Evolutionary conservation across 164 flowering plant genomes (phyloP).

Genomic region (Vitis riparia): DNA sequence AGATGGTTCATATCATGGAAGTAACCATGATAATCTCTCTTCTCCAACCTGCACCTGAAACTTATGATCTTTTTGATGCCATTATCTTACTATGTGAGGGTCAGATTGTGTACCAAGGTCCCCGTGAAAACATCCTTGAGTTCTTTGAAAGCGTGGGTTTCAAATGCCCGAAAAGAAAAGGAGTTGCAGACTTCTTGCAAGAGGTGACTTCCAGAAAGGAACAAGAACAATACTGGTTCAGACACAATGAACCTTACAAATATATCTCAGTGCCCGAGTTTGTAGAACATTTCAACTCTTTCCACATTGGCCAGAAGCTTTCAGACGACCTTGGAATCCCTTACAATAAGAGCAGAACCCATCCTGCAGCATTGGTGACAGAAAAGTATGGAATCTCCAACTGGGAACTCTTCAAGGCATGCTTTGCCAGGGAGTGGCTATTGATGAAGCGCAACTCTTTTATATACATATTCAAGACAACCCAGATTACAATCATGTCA

Average conservation of each 20-base stretch:
- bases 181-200: slow-evolving; percentile 64
- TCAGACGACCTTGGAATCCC: slow-evolving; percentile 23
- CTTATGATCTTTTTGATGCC: slow-evolving; percentile 66
- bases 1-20: slow-evolving; percentile 64
- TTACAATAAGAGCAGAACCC: slow-evolving; percentile 24
- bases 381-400: slow-evolving; percentile 37
- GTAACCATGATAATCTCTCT: slow-evolving; percentile 64
- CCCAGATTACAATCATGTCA: slow-evolving; percentile 39
- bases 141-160: slow-evolving; percentile 60
- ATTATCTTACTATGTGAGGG: slow-evolving; percentile 58
- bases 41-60: slow-evolving; percentile 71
- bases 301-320: slow-evolving; percentile 34
- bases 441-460: slow-evolving; percentile 54
- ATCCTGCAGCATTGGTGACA: slow-evolving; percentile 42
- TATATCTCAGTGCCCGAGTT: slow-evolving; percentile 34
- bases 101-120: slow-evolving; percentile 53
- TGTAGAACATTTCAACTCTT: slow-evolving; percentile 25
- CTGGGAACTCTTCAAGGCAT: slow-evolving; percentile 42
- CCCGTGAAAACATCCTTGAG: slow-evolving; percentile 42
- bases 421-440: slow-evolving; percentile 48
- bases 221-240: slow-evolving; percentile 54
- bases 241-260: slow-evolving; percentile 24
- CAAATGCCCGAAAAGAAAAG: slow-evolving; percentile 66
- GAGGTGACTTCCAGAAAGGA: slow-evolving; percentile 60
- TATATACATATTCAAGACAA: slow-evolving; percentile 42